Conservation (phyloP, 1,284 basidiomycete species). For the Chalciporus sp. region DNA sequence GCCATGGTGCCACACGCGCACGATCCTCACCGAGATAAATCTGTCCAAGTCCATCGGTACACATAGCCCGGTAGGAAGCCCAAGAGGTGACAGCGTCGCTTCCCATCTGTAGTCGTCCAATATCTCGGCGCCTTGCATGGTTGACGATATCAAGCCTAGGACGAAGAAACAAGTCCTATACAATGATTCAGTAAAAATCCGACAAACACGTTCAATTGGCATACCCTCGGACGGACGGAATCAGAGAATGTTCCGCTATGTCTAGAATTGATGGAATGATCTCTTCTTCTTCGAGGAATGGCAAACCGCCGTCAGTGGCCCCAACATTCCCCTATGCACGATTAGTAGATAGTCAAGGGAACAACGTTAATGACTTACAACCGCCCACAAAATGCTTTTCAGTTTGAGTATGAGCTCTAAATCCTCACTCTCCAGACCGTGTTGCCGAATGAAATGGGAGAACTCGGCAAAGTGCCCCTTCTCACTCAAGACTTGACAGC, state of each 20-base stretch:
- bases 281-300: constrained; percentile 93
- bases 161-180: constrained; percentile 94
- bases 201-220: constrained; percentile 27
- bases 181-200: constrained; percentile 10
- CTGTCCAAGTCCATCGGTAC: constrained; percentile 82
- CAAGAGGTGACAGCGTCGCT: constrained; percentile 85
- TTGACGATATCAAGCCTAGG: constrained; percentile 80
- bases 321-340: constrained; percentile 86
- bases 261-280: constrained; percentile 88
- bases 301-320: constrained; percentile 86
- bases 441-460: constrained; percentile 85
- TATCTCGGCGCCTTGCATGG: constrained; percentile 76
- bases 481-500: constrained; percentile 86
- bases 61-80: constrained; percentile 87
- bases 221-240: constrained; percentile 93
- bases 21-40: constrained; percentile 74
- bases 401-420: constrained; percentile 83
- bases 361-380: constrained; percentile 57
- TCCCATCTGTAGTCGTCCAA: constrained; percentile 94
- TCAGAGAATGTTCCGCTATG: constrained; percentile 87
- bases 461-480: constrained; percentile 93
- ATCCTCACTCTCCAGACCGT: constrained; percentile 86
- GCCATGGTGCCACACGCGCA: background rate
- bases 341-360: background rate
- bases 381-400: constrained; percentile 96